Conservation (phyloP, 2,329 filamentous ascomycete genomes). For the Capronia epimyces region DNA sequence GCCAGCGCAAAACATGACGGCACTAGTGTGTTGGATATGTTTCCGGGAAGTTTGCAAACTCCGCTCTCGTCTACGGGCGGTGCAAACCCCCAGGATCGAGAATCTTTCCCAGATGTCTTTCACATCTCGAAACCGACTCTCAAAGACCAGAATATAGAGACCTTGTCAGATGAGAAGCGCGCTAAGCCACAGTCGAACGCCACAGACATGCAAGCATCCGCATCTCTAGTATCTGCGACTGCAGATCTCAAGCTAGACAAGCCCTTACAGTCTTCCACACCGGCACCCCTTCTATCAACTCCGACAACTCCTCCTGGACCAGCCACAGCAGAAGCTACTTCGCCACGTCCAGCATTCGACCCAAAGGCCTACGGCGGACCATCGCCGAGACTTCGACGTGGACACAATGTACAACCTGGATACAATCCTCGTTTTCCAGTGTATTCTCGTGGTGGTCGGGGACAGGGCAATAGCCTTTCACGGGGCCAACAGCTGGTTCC, state of each 20-base stretch:
- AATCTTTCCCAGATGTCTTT: background rate
- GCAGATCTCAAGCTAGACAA: background rate
- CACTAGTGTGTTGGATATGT: background rate
- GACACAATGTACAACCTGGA: background rate
- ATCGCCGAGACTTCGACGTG: background rate
- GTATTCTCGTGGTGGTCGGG: background rate
- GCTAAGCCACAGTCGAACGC: background rate
- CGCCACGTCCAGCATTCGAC: constrained; percentile 5
- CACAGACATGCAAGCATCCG: background rate
- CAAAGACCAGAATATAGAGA: background rate
- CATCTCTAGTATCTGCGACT: background rate
- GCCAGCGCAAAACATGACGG: background rate
- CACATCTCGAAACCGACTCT: background rate
- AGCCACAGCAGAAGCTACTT: background rate
- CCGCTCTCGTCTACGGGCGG: background rate
- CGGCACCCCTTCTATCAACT: background rate
- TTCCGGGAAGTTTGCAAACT: background rate
- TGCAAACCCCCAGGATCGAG: background rate
- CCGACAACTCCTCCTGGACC: background rate
- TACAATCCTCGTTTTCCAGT: background rate
- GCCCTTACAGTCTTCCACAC: background rate
- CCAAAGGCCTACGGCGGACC: constrained; percentile 3
- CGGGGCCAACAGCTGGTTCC: background rate
- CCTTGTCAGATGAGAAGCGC: background rate
- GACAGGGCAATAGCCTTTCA: background rate